These are phyloP conservation scores for Citrullus amarus DNA, from an alignment of 306 rosid species.

Conservation along the genomic window DNA sequence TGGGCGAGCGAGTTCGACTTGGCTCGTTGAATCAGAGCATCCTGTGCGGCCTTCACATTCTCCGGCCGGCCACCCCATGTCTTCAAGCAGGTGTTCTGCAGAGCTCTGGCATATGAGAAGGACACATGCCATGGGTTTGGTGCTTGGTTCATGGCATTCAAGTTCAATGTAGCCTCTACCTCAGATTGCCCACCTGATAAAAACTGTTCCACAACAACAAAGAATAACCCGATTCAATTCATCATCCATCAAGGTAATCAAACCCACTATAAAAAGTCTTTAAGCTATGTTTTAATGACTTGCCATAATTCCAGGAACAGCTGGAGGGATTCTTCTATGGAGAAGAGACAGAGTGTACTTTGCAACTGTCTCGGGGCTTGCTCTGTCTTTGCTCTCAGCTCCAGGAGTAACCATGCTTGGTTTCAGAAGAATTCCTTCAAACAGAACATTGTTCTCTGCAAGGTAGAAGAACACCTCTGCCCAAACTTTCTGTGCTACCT, in stretches of 20 bases:
- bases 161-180: conserved; percentile 87
- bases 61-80: conserved; percentile 88
- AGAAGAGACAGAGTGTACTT: conserved; percentile 86
- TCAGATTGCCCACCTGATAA: conserved; percentile 99
- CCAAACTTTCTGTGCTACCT: conserved; percentile 82
- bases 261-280: neutral
- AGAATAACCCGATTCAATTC: neutral
- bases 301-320: conserved; percentile 98
- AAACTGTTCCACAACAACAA: conserved; percentile 35
- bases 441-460: conserved; percentile 73
- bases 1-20: conserved; percentile 91
- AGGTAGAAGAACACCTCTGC: conserved; percentile 93
- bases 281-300: conserved; percentile 2
- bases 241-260: neutral
- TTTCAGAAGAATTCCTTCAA: conserved; percentile 92
- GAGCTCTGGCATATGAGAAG: conserved; percentile 95
- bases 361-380: conserved; percentile 60
- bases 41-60: conserved; percentile 86
- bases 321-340: conserved; percentile 69
- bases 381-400: conserved; percentile 71
- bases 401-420: conserved; percentile 99
- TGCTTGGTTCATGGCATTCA: conserved; percentile 72
- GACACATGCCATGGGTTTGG: conserved; percentile 96
- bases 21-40: conserved; percentile 58
- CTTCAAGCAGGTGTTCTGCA: conserved; percentile 83